phyloP scores from a whole-genome alignment of 2,329 filamentous ascomycete species.

The Dothistroma pini region DNA sequence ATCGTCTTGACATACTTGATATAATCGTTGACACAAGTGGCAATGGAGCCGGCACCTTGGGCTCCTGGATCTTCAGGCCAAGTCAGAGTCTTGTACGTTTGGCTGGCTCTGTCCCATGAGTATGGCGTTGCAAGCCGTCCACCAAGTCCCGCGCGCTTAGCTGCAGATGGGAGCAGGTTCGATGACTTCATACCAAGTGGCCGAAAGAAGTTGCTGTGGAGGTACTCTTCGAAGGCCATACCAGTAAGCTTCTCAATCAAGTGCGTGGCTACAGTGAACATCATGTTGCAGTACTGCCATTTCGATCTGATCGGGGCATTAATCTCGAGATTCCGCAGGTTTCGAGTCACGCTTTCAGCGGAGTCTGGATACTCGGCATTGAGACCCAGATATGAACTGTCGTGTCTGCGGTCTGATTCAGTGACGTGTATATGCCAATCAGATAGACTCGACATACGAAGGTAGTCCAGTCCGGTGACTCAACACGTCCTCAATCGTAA shows the following conservation, averaged over 20 bases:
- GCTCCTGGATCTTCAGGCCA: constrained; percentile 32
- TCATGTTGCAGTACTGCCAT: constrained; percentile 51
- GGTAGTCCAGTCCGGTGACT: constrained; percentile 53
- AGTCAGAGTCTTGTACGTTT: constrained; percentile 26
- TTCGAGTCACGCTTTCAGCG: constrained; percentile 40
- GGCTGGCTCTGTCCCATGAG: constrained; percentile 35
- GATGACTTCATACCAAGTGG: constrained; percentile 49
- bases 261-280: constrained; percentile 47
- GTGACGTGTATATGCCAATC: constrained; percentile 46
- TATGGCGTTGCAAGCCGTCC: constrained; percentile 45
- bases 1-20: constrained; percentile 33
- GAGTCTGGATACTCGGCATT: constrained; percentile 32
- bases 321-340: constrained; percentile 46
- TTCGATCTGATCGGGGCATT: constrained; percentile 43
- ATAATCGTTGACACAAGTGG: constrained; percentile 35
- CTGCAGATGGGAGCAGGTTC: constrained; percentile 30
- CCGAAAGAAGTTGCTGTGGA: constrained; percentile 43
- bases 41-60: constrained; percentile 45
- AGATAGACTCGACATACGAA: constrained; percentile 18
- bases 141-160: constrained; percentile 21
- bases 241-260: constrained; percentile 45
- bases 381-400: constrained; percentile 32
- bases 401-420: constrained; percentile 37
- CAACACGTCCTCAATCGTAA: constrained; percentile 55
- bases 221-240: constrained; percentile 39